Percentiles rank a stretch among this genome's conserved stretches.
These are phyloP conservation scores for Picochlorum costavermella DNA, from an alignment of 139 green algal genomes.

Conservation along the genomic window DNA sequence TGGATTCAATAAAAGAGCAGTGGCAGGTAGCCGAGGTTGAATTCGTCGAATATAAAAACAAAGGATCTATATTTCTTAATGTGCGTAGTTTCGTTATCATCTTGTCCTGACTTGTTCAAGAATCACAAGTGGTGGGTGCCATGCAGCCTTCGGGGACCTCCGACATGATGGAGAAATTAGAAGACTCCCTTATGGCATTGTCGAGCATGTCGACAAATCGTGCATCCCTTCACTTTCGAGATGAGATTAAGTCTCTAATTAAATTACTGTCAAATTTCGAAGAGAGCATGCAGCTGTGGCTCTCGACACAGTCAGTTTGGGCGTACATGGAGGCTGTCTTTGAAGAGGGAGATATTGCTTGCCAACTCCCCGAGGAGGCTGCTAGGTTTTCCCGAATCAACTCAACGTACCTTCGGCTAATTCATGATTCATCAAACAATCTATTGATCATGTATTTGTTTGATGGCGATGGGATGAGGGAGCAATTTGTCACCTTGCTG, in stretches of 20 bases:
- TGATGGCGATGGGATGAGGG: slow-evolving; percentile 82
- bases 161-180: slow-evolving; percentile 90
- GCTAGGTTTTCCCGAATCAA: slow-evolving; percentile 96
- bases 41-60: too few relatives aligned
- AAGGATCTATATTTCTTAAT: too few relatives aligned
- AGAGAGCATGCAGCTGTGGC: slow-evolving; percentile 91
- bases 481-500: slow-evolving; percentile 81
- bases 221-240: slow-evolving; percentile 73
- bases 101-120: too few relatives aligned
- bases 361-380: slow-evolving; percentile 88
- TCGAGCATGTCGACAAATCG: slow-evolving; percentile 86
- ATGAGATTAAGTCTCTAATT: slow-evolving; percentile 64
- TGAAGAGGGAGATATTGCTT: slow-evolving; percentile 87
- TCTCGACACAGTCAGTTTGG: slow-evolving; percentile 90
- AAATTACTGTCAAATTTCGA: slow-evolving; percentile 77
- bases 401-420: slow-evolving; percentile 51
- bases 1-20: too few relatives aligned
- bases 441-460: slow-evolving; percentile 64
- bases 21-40: too few relatives aligned
- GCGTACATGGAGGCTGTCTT: slow-evolving; percentile 97
- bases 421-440: slow-evolving; percentile 69
- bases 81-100: too few relatives aligned
- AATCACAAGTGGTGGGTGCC: too few relatives aligned
- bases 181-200: slow-evolving; percentile 91
- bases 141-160: slow-evolving; percentile 61